Evolutionary conservation across 805 yeast species (phyloP).

Genomic region (Teunomyces panamensis): DNA sequence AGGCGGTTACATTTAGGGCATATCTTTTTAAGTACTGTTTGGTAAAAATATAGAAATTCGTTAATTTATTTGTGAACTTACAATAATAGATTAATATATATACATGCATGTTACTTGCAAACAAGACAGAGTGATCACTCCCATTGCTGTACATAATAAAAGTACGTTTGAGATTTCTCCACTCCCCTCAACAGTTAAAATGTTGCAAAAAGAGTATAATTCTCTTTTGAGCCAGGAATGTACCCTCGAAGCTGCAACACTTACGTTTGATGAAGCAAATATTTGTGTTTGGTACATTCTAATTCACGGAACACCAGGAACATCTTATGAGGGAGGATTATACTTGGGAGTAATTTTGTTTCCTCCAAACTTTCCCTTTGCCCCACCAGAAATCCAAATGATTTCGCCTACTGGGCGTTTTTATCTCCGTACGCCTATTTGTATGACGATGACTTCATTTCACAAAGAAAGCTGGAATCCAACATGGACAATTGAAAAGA

Average conservation of each 20-base stretch:
- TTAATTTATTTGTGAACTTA: not conserved
- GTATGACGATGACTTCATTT: slow-evolving; percentile 13
- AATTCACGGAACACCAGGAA: slow-evolving; percentile 11
- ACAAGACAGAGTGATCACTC: not conserved
- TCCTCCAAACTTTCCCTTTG: slow-evolving; percentile 13
- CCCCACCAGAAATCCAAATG: slow-evolving; percentile 18
- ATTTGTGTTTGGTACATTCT: slow-evolving; percentile 14
- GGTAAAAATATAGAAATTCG: not conserved
- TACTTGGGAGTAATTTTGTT: slow-evolving; percentile 14
- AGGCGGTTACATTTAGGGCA: slow-evolving; percentile 26
- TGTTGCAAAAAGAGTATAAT: not conserved
- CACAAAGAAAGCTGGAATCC: slow-evolving; percentile 16
- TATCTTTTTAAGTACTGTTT: not conserved
- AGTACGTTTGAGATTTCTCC: not conserved
- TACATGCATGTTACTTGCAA: not conserved
- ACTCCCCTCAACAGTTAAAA: not conserved
- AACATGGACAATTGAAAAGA: slow-evolving; percentile 15
- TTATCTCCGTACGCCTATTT: slow-evolving; percentile 8
- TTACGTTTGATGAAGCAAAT: slow-evolving; percentile 10
- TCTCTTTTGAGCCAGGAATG: not conserved
- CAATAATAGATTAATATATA: not conserved
- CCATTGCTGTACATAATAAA: slow-evolving; percentile 2
- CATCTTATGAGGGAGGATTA: slow-evolving; percentile 13
- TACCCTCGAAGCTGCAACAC: not conserved
- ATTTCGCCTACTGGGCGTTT: slow-evolving; percentile 16